Conservation (phyloP, 2,329 filamentous ascomycete species). For the Sclerotinia borealis region DNA sequence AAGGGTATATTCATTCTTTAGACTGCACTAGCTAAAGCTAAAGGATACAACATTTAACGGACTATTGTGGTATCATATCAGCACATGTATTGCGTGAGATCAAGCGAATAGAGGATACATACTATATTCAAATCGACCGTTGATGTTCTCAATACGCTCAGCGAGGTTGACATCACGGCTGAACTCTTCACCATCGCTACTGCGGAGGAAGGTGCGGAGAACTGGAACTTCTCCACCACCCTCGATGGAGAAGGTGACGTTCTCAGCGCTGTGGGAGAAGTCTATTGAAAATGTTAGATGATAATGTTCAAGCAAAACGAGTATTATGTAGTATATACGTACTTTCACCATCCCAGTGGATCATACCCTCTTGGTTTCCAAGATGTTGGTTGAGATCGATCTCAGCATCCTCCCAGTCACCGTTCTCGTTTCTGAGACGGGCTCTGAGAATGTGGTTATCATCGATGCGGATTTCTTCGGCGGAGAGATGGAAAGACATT, state of each 20-base stretch:
- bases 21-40: slow-evolving; percentile 10
- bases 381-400: slow-evolving; percentile 53
- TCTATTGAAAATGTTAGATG: slow-evolving; percentile 15
- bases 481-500: slow-evolving; percentile 45
- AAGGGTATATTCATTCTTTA: slow-evolving; percentile 7
- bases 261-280: slow-evolving; percentile 35
- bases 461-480: slow-evolving; percentile 42
- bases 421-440: slow-evolving; percentile 38
- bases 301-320: too few species aligned
- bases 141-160: slow-evolving; percentile 38
- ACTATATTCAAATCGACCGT: slow-evolving; percentile 37
- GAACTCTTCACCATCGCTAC: slow-evolving; percentile 32
- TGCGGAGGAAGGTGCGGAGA: slow-evolving; percentile 35
- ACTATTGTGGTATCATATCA: not conserved
- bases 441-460: slow-evolving; percentile 49
- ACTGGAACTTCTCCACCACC: slow-evolving; percentile 37
- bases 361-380: slow-evolving; percentile 44
- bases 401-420: slow-evolving; percentile 38
- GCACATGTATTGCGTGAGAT: not conserved
- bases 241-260: slow-evolving; percentile 36
- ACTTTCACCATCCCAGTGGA: slow-evolving; percentile 34
- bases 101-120: slow-evolving; percentile 13
- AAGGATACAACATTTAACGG: slow-evolving; percentile 8
- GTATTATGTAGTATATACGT: not conserved
- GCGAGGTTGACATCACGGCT: slow-evolving; percentile 38